Percentiles rank a stretch among this genome's conserved stretches.
These are phyloP conservation scores for Arxiozyma telluris DNA, from an alignment of 1,139 yeast species.

Conservation along the genomic window DNA sequence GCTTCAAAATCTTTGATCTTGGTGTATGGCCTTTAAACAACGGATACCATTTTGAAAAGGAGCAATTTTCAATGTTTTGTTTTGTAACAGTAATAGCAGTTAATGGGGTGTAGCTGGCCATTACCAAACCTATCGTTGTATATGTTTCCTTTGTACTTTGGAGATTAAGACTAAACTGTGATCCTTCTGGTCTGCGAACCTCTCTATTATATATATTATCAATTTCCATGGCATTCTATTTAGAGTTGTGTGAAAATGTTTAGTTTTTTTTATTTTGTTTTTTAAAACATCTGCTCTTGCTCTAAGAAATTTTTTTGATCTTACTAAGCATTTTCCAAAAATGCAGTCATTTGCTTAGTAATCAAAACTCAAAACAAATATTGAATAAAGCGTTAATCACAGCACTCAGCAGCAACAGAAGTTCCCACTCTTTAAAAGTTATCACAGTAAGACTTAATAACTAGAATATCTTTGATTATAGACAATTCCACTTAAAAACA, in stretches of 20 bases:
- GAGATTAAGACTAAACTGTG: neutral
- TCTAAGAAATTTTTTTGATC: neutral
- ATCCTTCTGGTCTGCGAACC: too few relatives aligned
- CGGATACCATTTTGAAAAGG: constrained; percentile 66
- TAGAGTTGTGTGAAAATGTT: too few relatives aligned
- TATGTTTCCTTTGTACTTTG: neutral
- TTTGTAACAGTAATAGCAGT: constrained; percentile 35
- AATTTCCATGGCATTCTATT: too few relatives aligned
- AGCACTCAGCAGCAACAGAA: neutral
- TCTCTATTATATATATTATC: neutral
- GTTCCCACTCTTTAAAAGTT: neutral
- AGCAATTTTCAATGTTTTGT: constrained; percentile 54
- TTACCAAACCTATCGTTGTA: neutral
- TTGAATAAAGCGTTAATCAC: too few relatives aligned
- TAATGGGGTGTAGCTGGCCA: constrained; percentile 22
- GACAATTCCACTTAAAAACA: neutral
- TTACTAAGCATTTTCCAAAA: neutral
- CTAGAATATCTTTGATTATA: neutral
- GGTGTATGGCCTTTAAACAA: constrained; percentile 44
- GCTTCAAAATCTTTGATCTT: constrained; percentile 47
- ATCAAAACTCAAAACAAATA: too few relatives aligned
- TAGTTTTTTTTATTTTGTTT: too few relatives aligned
- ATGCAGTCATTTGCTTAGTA: neutral
- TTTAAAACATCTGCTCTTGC: neutral
- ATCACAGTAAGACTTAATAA: too few relatives aligned